Percentiles rank a stretch among this genome's conserved stretches.
phyloP scores from a whole-genome alignment of 192 early-diverging fungal species.

The Mortierella hygrophila region DNA sequence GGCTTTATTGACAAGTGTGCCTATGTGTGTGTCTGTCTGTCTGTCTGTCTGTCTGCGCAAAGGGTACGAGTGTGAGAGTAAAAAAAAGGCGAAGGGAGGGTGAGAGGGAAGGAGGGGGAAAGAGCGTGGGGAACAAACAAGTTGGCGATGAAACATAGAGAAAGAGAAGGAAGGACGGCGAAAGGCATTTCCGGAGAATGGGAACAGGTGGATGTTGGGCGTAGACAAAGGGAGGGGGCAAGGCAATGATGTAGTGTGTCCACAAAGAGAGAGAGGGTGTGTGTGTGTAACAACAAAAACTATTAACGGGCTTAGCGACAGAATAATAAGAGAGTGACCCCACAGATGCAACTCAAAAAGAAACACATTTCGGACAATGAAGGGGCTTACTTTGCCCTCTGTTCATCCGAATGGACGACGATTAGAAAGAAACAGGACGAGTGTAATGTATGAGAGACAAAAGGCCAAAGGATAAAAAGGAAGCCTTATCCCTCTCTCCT shows the following conservation, averaged over 20 bases:
- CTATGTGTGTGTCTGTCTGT: too few relatives aligned
- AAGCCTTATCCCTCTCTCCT: background rate
- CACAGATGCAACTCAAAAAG: background rate
- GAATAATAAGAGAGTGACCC: background rate
- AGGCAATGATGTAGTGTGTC: background rate
- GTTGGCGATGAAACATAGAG: background rate
- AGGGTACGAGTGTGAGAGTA: background rate
- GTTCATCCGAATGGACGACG: background rate
- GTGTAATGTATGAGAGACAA: background rate
- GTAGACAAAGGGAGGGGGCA: background rate
- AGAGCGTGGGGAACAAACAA: background rate
- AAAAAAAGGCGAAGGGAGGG: background rate
- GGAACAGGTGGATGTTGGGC: background rate
- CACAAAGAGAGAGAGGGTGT: background rate
- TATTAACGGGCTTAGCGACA: background rate
- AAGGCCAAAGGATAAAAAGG: background rate
- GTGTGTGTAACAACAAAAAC: background rate
- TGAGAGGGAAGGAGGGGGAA: background rate
- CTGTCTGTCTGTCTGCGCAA: background rate
- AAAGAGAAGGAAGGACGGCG: background rate
- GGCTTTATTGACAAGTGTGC: background rate
- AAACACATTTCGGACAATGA: background rate
- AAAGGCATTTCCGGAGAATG: background rate
- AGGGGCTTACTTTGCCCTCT: background rate
- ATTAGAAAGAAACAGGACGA: background rate